Evolutionary conservation across 257 asterid genomes (phyloP), one percentile per base, ranked within the genome.

Genomic region (Solanum chiquidenum): DNA sequence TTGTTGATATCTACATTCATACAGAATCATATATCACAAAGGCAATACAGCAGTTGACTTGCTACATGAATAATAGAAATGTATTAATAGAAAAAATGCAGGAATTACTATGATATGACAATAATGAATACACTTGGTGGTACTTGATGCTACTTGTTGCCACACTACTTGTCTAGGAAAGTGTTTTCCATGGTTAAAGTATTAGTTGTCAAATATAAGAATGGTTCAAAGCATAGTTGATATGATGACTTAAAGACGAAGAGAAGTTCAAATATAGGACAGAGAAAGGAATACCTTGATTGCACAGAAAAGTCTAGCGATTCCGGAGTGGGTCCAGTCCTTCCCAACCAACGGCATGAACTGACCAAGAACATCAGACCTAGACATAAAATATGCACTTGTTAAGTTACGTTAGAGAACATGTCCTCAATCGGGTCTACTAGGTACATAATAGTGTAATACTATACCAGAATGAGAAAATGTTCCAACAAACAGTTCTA

Each of bases 291-390:
- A 58, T 92, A 97, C 99, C 99, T 97, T 97, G 90, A 97, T 97
- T 71, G 99, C 99, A 83, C 93, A 96, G 93, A 96, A 97, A 88
- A 97, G 99, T 76, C 96, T 97, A 91, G 99, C 99, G 58, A 97
- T 95, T 89, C 99, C 99, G 83, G 98, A 88, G 89, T 97, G 99
- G 3, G 99, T 95, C 99, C 99, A 97, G 92, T 96, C 99, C 92
- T 93, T 95, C 89, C 99, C 99, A 80, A 97, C 99, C 95, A 97
- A 89, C 29, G 98, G 99, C 99, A 97, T 97, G 93, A 97, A 94
- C 87, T 97, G 99, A 84, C 99, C 99, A 84, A 96, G 99, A 91
- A 97, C 99, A 93, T 97, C 99, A 87, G 99, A 97, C 98, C 99
- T 97, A 87, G 40, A 93, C 84, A 73, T 71, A 49, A 29, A 82